Evolutionary conservation across 495 filamentous ascomycete species (phyloP), one percentile per base, ranked within the genome.

Genomic region (Trichoderma asperelloides): DNA sequence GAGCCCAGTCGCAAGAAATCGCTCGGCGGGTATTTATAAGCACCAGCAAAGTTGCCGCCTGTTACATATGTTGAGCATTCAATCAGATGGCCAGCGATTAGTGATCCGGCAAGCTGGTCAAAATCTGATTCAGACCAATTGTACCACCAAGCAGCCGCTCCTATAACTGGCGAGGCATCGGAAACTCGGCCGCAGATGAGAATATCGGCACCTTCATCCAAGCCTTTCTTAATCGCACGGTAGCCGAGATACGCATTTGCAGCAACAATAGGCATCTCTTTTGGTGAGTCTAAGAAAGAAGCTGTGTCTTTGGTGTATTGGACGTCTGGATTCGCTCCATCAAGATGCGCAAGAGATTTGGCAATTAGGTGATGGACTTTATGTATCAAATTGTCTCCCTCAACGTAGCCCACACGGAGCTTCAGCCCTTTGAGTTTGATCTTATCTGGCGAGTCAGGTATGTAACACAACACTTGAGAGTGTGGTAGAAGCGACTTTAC

Each of bases 141-240:
- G 68, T 83, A 80, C 71, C 78, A 82, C 69, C 70, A 85, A 66
- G 75, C 77, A 4, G 81, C 79, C 5, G 79, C 78, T 2, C 78
- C 84, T 49, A 86, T 83, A 0, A 80, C 78, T 2, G 81, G 81
- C 0, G 79, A 77, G 43, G 83, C 83, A 74, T 86, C 83, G 1
- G 81, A 76, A 1, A 85, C 82, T 45, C 84, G 77, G 47, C 83
- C 84, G 64, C 80, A 84, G 16, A 86, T 75, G 47, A 87, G 80
- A 66, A 87, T 85, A 66, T 86, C 82, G 0, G 83, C 82, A 8
- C 84, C 84, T 16, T 78, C 72, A n/a, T 76, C 72, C 0, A 86
- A 68, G 15, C 78, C 84, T 13, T 75, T 78, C 0, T 76, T 78
- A 55, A 86, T 81, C 0, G 79, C 82, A 3, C 77, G 66, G 3